These are phyloP conservation scores for Coemansia sp. DNA, from an alignment of 192 early-diverging fungal genomes.

Conservation along the genomic window DNA sequence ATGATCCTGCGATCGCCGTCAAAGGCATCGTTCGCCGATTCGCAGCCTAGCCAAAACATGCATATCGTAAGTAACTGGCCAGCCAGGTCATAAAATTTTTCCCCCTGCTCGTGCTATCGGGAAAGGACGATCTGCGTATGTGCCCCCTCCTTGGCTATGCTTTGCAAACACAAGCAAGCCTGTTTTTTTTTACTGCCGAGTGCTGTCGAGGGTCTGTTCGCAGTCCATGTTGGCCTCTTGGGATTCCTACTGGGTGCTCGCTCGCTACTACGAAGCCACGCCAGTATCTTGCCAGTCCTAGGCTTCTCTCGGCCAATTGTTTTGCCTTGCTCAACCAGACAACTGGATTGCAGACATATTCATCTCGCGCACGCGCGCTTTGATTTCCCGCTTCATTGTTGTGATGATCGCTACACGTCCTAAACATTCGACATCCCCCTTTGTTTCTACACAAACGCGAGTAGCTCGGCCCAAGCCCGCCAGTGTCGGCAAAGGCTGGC, in stretches of 20 bases:
- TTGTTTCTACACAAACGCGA: not conserved
- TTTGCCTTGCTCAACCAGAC: not conserved
- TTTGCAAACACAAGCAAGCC: not conserved
- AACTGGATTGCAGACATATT: not conserved
- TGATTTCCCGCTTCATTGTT: conserved; percentile 6
- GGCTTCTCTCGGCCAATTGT: not conserved
- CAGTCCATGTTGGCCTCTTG: too few relatives aligned
- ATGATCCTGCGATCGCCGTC: conserved; percentile 54
- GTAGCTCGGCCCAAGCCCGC: conserved; percentile 51
- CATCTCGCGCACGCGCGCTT: not conserved
- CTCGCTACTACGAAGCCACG: too few relatives aligned
- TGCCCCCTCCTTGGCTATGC: too few relatives aligned
- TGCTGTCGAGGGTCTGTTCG: too few relatives aligned
- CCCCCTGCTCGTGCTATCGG: not conserved
- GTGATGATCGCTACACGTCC: not conserved
- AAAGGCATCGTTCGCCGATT: conserved; percentile 44
- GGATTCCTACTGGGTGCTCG: too few relatives aligned
- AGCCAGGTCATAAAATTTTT: not conserved
- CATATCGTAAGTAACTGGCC: conserved; percentile 42
- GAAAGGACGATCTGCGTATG: not conserved
- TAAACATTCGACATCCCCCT: not conserved
- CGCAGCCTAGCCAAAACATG: conserved; percentile 49
- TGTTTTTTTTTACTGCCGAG: not conserved
- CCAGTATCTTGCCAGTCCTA: too few relatives aligned
- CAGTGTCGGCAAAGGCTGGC: conserved; percentile 33